A percentile compares a stretch with the other conserved stretches of the same genome.
These are phyloP conservation scores for Eimeria sp. DNA, from an alignment of 169 alveolate genomes.

Conservation along the genomic window DNA sequence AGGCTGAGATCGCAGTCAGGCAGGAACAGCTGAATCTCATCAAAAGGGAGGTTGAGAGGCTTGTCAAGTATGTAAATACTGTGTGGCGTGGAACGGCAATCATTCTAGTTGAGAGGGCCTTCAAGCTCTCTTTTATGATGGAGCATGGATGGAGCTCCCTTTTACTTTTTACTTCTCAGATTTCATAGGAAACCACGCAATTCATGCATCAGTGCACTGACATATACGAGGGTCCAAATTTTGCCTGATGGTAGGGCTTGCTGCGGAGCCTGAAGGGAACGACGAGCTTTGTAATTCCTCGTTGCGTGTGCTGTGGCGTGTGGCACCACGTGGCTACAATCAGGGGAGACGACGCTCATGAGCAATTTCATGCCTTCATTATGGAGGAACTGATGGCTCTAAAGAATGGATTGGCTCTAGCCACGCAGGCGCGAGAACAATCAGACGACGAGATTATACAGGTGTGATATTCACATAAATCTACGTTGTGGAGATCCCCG, in stretches of 20 bases:
- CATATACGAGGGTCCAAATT: background rate
- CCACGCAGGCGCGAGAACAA: slow-evolving; percentile 85
- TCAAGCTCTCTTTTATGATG: background rate
- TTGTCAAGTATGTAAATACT: slow-evolving; percentile 51
- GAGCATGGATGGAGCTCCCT: background rate
- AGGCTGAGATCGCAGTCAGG: slow-evolving; percentile 82
- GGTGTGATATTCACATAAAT: background rate
- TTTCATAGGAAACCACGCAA: background rate
- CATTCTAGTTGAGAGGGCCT: background rate
- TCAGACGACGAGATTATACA: slow-evolving; percentile 85
- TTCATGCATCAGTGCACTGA: background rate
- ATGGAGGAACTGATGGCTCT: slow-evolving; percentile 79
- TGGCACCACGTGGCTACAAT: background rate
- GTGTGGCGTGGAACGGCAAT: background rate
- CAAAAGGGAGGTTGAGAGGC: slow-evolving; percentile 78
- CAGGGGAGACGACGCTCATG: slow-evolving; percentile 83
- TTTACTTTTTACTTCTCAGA: too few species aligned
- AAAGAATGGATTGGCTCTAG: slow-evolving; percentile 79
- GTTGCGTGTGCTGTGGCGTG: background rate
- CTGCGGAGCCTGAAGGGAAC: background rate
- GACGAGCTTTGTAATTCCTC: background rate
- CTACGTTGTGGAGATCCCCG: background rate
- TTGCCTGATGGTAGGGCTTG: background rate
- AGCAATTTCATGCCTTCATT: slow-evolving; percentile 81
- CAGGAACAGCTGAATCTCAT: slow-evolving; percentile 84